Conservation (phyloP, 2,329 filamentous ascomycete genomes). For the Sarocladium brachiariae region DNA sequence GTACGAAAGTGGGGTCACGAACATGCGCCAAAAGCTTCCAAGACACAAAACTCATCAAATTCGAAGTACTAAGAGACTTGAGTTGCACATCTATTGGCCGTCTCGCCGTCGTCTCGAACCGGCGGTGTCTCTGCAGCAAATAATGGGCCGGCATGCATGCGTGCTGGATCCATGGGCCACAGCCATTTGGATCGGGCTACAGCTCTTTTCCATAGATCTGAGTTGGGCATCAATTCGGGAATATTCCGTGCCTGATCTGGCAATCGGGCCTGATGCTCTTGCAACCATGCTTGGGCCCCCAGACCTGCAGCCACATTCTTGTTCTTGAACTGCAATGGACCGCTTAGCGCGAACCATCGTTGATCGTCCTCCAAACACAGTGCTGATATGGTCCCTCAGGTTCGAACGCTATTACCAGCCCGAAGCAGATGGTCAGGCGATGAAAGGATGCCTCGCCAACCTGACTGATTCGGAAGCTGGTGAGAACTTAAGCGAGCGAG, state of each 20-base stretch:
- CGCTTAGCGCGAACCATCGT: background rate
- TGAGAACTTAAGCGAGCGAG: too few relatives aligned
- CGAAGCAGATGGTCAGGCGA: background rate
- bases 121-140: slow-evolving; percentile 3
- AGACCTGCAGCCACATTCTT: background rate
- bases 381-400: background rate
- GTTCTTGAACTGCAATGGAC: background rate
- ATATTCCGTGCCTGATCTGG: slow-evolving; percentile 6
- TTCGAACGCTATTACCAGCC: background rate
- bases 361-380: background rate
- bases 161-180: background rate
- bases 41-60: too few relatives aligned
- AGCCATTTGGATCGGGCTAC: background rate
- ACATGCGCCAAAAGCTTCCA: too few relatives aligned
- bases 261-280: background rate
- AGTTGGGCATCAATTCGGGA: slow-evolving; percentile 5
- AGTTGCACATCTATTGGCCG: too few relatives aligned
- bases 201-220: background rate
- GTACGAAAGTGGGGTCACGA: slow-evolving; percentile 1
- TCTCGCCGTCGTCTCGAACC: background rate
- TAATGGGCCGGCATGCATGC: slow-evolving; percentile 1
- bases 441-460: too few relatives aligned
- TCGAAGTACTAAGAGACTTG: too few relatives aligned
- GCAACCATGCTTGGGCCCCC: slow-evolving; percentile 1
- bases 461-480: too few relatives aligned